Evolutionary conservation across 2,329 filamentous ascomycete genomes (phyloP), one percentile per base, ranked within the genome.

Genomic region (Fusarium tupiense): DNA sequence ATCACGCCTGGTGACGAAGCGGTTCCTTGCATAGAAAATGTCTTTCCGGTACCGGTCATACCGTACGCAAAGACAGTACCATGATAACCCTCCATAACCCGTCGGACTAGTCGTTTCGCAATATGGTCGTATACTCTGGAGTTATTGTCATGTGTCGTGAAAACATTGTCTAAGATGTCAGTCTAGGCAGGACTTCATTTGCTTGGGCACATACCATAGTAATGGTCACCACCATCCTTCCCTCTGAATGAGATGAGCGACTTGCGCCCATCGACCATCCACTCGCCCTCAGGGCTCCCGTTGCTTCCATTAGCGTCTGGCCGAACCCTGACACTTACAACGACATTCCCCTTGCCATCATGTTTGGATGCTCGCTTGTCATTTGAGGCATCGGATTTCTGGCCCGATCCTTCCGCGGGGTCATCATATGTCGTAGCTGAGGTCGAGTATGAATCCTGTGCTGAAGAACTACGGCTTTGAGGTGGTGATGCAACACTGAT

Each of bases 71-170:
- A 98, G 31, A 99, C 96, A 2, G 96, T 99, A 67, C 96, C 96
- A 80, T 98, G 96, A 82, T 98, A 99, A 47, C 96, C 96, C 85
- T 99, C 96, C 96, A 99, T 99, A 57, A 99, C 96, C 78, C 96
- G 90, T 76, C 96, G 93, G 53, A 99, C 96, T 59, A 99, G 87
- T 71, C 96, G 93, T 84, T 98, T 98, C 49, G 96, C 96, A 52
- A 91, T 94, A 72, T 96, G 91, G 83, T 99, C 96, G 82, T 99
- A 99, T 16, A 99, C 96, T 81, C 93, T 92, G 61, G 94, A 91
- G 81, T 99, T 99, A 81, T 98, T 94, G 81, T 99, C 96, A 81
- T 97, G 91, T 24, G 95, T 93, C 58, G 94, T 91, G 83, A 99
- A 99, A 71, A 98, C 96, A 84, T 98, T 98, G 86, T 99, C 96